These are phyloP conservation scores for Porphyridium purpureum DNA, from an alignment of 23 red algal genomes.

Conservation along the genomic window DNA sequence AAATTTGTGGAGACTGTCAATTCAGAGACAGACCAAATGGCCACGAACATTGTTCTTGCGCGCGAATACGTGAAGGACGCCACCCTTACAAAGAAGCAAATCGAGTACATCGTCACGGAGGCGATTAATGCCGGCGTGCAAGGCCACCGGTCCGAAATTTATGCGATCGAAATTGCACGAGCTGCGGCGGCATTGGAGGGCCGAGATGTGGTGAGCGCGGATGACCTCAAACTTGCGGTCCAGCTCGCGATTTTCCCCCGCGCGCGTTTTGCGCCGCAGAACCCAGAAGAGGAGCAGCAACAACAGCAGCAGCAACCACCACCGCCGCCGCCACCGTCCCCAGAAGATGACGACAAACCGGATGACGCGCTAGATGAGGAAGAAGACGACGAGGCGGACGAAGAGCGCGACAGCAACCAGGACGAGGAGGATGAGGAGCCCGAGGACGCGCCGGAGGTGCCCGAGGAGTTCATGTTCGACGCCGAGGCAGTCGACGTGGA, in stretches of 20 bases:
- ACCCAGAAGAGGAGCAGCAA: slow-evolving; percentile 28
- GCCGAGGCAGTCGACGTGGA: slow-evolving; percentile 89
- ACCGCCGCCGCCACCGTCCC: slow-evolving; percentile 46
- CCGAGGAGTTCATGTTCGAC: slow-evolving; percentile 99
- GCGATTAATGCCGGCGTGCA: slow-evolving; percentile 48
- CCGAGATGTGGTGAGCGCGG: slow-evolving; percentile 29
- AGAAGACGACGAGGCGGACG: slow-evolving; percentile 41
- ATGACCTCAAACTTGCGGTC: slow-evolving; percentile 79
- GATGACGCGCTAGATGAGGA: slow-evolving; percentile 21
- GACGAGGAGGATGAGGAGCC: slow-evolving; percentile 50
- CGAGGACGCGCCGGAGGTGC: slow-evolving; percentile 58
- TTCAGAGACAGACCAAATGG: slow-evolving; percentile 59
- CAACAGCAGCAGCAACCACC: slow-evolving; percentile 42
- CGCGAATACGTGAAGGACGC: slow-evolving; percentile 86
- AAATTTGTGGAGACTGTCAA: slow-evolving; percentile 15
- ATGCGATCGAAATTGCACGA: slow-evolving; percentile 67
- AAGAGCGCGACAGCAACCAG: slow-evolving; percentile 43
- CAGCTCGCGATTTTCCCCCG: slow-evolving; percentile 79
- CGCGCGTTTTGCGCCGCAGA: slow-evolving; percentile 16
- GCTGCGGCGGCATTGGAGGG: slow-evolving; percentile 84
- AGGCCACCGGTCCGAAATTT: slow-evolving; percentile 86
- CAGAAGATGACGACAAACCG: slow-evolving; percentile 1
- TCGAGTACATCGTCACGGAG: slow-evolving; percentile 69
- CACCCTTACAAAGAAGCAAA: slow-evolving; percentile 14
- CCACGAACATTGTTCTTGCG: slow-evolving; percentile 78